These are phyloP conservation scores for Podila epicladia DNA, from an alignment of 192 early-diverging fungal species.

Conservation along the genomic window DNA sequence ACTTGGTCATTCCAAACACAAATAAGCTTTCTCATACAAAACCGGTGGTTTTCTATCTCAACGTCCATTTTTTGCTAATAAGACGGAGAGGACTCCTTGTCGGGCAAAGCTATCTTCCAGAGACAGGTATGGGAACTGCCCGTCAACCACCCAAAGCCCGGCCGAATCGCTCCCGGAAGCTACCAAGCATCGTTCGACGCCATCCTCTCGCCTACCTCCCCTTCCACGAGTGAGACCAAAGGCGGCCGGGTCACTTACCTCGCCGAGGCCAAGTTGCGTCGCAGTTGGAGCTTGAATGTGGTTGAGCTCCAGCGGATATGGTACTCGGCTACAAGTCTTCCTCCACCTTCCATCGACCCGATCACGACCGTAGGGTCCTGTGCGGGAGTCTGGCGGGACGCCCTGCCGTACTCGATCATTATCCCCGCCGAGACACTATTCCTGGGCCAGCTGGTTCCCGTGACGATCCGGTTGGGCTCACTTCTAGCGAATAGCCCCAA, in stretches of 20 bases:
- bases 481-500: not conserved
- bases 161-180: conserved; percentile 7
- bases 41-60: no score
- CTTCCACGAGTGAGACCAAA: not conserved
- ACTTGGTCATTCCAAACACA: no score
- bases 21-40: no score
- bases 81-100: not conserved
- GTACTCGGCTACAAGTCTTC: conserved; percentile 8
- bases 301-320: conserved; percentile 9
- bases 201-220: not conserved
- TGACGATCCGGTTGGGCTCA: conserved; percentile 6
- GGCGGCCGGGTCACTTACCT: not conserved
- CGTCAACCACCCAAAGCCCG: not conserved
- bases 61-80: no score
- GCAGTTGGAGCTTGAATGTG: conserved; percentile 15
- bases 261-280: not conserved
- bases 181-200: conserved; percentile 13
- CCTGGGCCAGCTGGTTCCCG: conserved; percentile 13
- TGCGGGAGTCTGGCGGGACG: conserved; percentile 4
- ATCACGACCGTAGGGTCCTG: not conserved
- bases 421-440: conserved; percentile 8
- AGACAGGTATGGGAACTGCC: not conserved
- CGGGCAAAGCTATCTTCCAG: not conserved
- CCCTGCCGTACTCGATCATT: conserved; percentile 6
- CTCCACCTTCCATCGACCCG: not conserved